Conservation (phyloP, 345 rosid genomes). For the Isatis tinctoria region DNA sequence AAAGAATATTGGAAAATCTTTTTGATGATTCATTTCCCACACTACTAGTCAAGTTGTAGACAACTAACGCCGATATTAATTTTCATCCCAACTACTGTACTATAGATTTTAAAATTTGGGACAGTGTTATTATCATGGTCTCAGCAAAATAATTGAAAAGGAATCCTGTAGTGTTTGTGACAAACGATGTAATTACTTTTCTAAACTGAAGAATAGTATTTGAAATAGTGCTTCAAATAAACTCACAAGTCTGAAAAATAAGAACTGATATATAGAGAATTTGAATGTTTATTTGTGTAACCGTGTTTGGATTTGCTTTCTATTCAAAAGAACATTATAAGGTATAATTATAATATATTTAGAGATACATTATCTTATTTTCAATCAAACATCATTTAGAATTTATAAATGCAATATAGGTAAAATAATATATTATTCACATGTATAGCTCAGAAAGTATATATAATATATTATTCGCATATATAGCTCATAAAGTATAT, state of each 20-base stretch:
- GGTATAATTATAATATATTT: background rate
- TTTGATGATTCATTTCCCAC: slow-evolving; percentile 18
- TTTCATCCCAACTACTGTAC: slow-evolving; percentile 1
- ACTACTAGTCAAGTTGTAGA: slow-evolving; percentile 1
- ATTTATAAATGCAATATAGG: background rate
- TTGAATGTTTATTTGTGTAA: background rate
- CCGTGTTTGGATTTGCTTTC: background rate
- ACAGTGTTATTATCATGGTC: background rate
- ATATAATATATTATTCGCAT: no score
- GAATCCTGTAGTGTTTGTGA: background rate
- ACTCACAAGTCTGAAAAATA: background rate
- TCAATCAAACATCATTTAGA: background rate
- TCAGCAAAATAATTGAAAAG: background rate
- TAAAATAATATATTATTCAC: no score
- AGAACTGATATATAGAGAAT: background rate
- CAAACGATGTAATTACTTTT: background rate
- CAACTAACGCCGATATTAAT: background rate
- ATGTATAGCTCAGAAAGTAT: background rate
- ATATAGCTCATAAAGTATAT: background rate
- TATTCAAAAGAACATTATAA: background rate
- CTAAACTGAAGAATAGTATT: background rate
- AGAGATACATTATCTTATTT: background rate
- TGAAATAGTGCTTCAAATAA: background rate
- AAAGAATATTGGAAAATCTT: background rate
- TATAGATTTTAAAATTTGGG: background rate